Evolutionary conservation across 768 basidiomycete species (phyloP), one percentile per base, ranked within the genome.

Genomic region (Macrolepiota albuminosa): DNA sequence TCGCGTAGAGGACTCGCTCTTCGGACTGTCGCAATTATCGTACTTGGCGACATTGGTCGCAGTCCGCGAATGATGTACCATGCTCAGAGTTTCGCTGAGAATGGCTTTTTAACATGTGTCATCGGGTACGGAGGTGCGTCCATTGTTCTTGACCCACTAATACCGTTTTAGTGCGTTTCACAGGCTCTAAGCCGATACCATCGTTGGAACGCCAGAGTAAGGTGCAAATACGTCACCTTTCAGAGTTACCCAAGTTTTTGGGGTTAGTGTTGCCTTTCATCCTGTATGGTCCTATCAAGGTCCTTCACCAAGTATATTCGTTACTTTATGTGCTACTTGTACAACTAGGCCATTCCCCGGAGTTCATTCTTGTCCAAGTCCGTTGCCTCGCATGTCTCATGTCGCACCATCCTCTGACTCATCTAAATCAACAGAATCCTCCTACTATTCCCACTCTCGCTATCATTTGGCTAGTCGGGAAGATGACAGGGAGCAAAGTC

Each of bases 1-100:
- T 64, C 78, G 56, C 71, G 75, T 34, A 69, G 72, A 46, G 64
- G 73, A 29, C 77, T 78, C 55, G 75, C 76, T 50, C 70, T 82
- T 33, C 87, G 88, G 18, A 85, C 92, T 3, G 90, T 92, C n/a
- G 91, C 86, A 4, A 85, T 98, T 57, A 75, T 98, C 51, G 97
- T 99, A 14, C 80, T 99, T 10, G 97, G 97, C 10, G 97, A 99
- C 75, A 86, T 99, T 51, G 97, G 96, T 1, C 83, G 97, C 59
- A 94, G 91, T 70, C 97, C 97, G 11, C 81, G 97, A 56, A 98
- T 98, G 93, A 96, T 98, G 93, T 98, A 98, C 71, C 97, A 99
- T 67, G 89, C 96, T 0, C 86, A 96, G 70, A 95, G 91, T 69
- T 91, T 99, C 69, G 89, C 92, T 42, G 83, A 87, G 58, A 81